Evolutionary conservation across 2,329 filamentous ascomycete species (phyloP).

Genomic region (Leptographium procerum): DNA sequence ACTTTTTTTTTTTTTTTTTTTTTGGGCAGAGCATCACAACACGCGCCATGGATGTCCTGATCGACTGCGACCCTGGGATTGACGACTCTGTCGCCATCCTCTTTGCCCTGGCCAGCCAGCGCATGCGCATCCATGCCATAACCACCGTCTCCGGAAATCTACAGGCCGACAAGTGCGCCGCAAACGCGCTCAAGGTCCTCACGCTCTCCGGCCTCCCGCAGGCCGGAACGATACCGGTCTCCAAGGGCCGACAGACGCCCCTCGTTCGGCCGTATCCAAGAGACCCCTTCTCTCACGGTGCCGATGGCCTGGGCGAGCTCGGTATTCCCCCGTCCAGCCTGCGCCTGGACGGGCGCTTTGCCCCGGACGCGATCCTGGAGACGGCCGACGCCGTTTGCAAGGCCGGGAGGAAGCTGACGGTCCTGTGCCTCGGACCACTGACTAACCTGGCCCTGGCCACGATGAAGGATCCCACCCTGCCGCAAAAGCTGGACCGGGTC

Average conservation of each 20-base stretch:
- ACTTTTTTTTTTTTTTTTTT: not conserved
- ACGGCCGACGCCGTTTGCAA: not conserved
- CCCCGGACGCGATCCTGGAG: not conserved
- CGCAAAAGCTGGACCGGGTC: slow-evolving; percentile 1
- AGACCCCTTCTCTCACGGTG: slow-evolving; percentile 3
- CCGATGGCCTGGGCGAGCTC: slow-evolving; percentile 2
- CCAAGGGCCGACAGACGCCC: not conserved
- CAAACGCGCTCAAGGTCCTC: slow-evolving; percentile 1
- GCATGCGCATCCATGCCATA: slow-evolving; percentile 1
- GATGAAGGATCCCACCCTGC: slow-evolving; percentile 1
- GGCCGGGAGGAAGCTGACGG: not conserved
- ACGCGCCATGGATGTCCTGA: not conserved
- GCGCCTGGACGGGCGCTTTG: not conserved
- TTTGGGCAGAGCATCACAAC: too few relatives aligned
- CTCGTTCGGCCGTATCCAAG: slow-evolving; percentile 1
- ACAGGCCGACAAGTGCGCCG: not conserved
- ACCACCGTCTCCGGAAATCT: slow-evolving; percentile 2
- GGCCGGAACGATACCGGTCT: not conserved
- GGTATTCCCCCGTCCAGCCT: not conserved
- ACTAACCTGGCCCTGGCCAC: slow-evolving; percentile 3
- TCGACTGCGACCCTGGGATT: slow-evolving; percentile 4
- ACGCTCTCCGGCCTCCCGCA: not conserved
- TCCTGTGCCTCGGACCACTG: slow-evolving; percentile 2
- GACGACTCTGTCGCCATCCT: slow-evolving; percentile 3
- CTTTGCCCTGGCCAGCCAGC: not conserved